phyloP scores from a whole-genome alignment of 805 yeast species.

The Candida maltosa region DNA sequence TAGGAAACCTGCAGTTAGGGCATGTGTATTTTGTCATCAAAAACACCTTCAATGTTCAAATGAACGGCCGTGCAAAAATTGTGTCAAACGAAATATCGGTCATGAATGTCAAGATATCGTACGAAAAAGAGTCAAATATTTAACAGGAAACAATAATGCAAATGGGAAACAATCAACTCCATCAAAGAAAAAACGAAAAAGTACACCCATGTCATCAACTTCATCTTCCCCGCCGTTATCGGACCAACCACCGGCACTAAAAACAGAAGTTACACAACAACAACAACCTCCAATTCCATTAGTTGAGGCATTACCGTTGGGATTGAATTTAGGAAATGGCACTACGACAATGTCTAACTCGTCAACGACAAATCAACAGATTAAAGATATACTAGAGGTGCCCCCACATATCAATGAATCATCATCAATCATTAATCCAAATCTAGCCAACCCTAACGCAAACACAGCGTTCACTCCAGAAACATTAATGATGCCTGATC shows the following conservation, averaged over 20 bases:
- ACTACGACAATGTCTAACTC: too few species aligned
- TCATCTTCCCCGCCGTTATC: background rate
- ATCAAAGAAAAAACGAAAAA: background rate
- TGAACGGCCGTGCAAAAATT: constrained; percentile 68
- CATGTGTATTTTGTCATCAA: constrained; percentile 69
- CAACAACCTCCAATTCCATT: background rate
- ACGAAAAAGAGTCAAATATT: constrained; percentile 48
- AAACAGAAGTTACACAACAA: background rate
- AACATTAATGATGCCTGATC: constrained; percentile 1
- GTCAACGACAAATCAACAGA: constrained; percentile 1
- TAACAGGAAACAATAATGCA: constrained; percentile 12
- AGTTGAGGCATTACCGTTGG: background rate
- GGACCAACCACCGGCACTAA: background rate
- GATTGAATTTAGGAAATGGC: background rate
- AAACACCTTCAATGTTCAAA: constrained; percentile 74
- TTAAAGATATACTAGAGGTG: background rate
- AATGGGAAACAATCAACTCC: background rate
- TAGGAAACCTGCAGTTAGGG: constrained; percentile 63
- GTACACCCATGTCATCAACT: background rate
- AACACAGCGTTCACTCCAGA: background rate
- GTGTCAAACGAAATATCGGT: constrained; percentile 58
- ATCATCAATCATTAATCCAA: too few species aligned
- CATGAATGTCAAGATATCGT: constrained; percentile 56
- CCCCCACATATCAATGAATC: background rate
- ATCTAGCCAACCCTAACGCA: background rate